These are phyloP conservation scores for Cordyceps cicadae DNA, from an alignment of 2,329 filamentous ascomycete species.

Conservation along the genomic window DNA sequence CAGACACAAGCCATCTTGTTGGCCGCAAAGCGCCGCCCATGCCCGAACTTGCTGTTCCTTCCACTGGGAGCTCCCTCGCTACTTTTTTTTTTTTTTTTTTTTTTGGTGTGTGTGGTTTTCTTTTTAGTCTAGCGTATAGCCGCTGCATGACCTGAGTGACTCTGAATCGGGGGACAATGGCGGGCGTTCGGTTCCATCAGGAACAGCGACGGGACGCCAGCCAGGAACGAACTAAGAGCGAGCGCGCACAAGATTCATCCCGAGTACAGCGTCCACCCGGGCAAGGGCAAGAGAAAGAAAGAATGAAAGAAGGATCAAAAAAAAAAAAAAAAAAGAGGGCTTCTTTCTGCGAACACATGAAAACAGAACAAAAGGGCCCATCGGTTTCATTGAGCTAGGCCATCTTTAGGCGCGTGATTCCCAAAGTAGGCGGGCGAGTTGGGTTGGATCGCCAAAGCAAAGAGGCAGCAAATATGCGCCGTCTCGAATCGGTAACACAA, in stretches of 20 bases:
- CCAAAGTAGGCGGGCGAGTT: background rate
- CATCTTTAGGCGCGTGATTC: background rate
- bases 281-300: too few relatives aligned
- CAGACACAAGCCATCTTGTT: background rate
- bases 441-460: background rate
- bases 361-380: background rate
- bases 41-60: background rate
- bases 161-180: background rate
- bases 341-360: background rate
- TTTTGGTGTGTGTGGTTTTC: too few relatives aligned
- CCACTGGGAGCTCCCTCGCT: background rate
- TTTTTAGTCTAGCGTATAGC: background rate
- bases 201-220: background rate
- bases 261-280: background rate
- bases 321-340: background rate
- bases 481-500: slow-evolving; percentile 8
- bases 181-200: background rate
- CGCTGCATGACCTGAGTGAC: background rate
- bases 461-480: slow-evolving; percentile 3
- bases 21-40: background rate
- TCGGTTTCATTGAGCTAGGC: background rate
- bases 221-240: background rate
- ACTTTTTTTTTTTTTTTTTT: too few relatives aligned
- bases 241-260: background rate
- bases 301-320: too few relatives aligned